Base-by-base conservation (phyloP, 805 yeast species). In the Tetrapisispora namnaoensis region DNA sequence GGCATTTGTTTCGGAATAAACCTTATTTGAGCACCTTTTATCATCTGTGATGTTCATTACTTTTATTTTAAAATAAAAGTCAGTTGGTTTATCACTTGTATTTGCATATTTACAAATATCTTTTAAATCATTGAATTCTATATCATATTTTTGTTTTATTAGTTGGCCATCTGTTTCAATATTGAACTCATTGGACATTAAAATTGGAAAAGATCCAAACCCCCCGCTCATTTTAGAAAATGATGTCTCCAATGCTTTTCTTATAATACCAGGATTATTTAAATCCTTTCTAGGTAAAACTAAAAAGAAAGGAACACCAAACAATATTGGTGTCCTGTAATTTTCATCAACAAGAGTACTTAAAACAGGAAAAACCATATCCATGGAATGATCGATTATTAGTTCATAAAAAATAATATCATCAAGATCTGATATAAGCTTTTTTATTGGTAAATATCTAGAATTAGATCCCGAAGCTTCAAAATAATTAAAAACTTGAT, bases 281-380 rank as follows among this genome's bases (percentile, higher is more conserved):
- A 73, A 63, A 37, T 85, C 91, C 1, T 70, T 71, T 35, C 70
- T 69, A 1, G 73, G 46, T 13, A 88, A 58, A 0, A 80, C 73
- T 28, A 89, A 70, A 55, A 89, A 81, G 56, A 87, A 79, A 2
- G 98, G 98, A 1, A 82, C 62, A 1, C 89, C 95, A 66, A 88
- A 85, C 1, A 80, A 65, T 40, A 72, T 72, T 0, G 74, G 70
- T 13, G 68, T 60, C 55, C 47, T 69, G 68, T 48, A 69, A 49
- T 62, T 72, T 66, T 56, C 71, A 60, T 55, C 73, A 58, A 39
- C 63, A 51, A 61, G 58, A 0, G 77, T 68, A 52, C 73, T 81
- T 48, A 80, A 64, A 0, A 85, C 81, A 0, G 93, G 91, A 9
- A 83, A 71, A 21, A 83, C 68, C 6, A 78, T 54, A 54, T 78